phyloP scores from a whole-genome alignment of 1,139 yeast species.

The Kurtzmaniella natalensis region DNA sequence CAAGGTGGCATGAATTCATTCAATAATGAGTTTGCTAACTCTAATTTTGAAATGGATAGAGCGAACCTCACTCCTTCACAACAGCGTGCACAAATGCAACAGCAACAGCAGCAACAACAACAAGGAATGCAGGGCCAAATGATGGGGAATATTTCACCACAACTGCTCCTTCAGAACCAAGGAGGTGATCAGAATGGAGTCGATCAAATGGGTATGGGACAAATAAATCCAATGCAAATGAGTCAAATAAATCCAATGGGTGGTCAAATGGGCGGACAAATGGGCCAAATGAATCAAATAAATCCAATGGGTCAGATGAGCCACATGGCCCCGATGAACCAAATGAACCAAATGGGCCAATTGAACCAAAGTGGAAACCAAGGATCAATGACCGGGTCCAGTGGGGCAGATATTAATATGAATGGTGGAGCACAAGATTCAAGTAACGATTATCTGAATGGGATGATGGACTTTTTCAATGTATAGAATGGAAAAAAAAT shows the following conservation, averaged over 20 bases:
- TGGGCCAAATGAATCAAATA: constrained; percentile 1
- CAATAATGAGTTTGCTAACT: neutral
- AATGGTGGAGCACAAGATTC: constrained; percentile 1
- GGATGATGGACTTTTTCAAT: constrained; percentile 8
- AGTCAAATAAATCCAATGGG: constrained; percentile 1
- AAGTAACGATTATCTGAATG: constrained; percentile 1
- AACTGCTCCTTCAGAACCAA: constrained; percentile 4
- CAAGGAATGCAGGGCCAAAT: constrained; percentile 4
- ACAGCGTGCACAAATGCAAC: constrained; percentile 3
- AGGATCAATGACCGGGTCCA: neutral
- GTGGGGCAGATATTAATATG: neutral
- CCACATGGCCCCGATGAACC: neutral
- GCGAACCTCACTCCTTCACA: neutral
- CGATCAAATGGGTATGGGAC: constrained; percentile 6
- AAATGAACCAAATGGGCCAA: neutral
- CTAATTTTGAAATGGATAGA: neutral
- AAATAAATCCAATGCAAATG: neutral
- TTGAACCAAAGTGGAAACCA: neutral
- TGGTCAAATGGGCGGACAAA: neutral
- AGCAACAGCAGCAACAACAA: constrained; percentile 1
- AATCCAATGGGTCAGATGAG: neutral
- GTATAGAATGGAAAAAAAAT: constrained; percentile 6
- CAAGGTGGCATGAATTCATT: neutral
- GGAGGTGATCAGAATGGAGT: neutral
- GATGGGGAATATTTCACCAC: constrained; percentile 7